These are phyloP conservation scores for Pyrenula aspistea DNA, from an alignment of 495 filamentous ascomycete genomes.

Conservation along the genomic window DNA sequence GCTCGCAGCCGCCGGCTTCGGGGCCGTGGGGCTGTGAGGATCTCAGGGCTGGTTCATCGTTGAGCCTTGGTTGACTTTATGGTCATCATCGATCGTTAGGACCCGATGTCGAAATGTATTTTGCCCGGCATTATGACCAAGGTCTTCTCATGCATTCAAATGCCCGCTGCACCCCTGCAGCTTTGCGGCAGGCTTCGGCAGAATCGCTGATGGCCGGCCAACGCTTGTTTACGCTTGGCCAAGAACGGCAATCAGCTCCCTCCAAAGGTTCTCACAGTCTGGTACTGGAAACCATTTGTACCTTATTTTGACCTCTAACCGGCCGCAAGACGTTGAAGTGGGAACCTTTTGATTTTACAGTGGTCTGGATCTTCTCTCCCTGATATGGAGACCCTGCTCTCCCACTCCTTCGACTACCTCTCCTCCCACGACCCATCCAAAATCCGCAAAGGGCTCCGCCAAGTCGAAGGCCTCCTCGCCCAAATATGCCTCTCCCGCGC, in stretches of 20 bases:
- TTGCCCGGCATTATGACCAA: neutral
- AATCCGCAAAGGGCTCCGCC: conserved; percentile 85
- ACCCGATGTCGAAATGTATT: no score
- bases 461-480: conserved; percentile 90
- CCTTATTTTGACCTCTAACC: neutral
- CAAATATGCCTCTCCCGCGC: conserved; percentile 78
- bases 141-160: neutral
- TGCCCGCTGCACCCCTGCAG: neutral
- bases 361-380: conserved; percentile 1
- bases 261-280: neutral
- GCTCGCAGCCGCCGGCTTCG: neutral
- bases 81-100: no score
- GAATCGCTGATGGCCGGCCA: neutral
- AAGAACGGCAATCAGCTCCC: neutral
- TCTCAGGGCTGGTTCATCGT: no score
- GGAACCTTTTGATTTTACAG: no score
- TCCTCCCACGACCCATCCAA: conserved; percentile 83
- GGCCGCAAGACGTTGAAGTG: neutral
- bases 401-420: conserved; percentile 90
- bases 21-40: no score
- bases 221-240: neutral
- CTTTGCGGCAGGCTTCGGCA: neutral
- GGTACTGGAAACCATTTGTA: no score
- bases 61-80: no score
- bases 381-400: conserved; percentile 87